phyloP scores from a whole-genome alignment of 129 eudicot genomes.

The Apium graveolens region DNA sequence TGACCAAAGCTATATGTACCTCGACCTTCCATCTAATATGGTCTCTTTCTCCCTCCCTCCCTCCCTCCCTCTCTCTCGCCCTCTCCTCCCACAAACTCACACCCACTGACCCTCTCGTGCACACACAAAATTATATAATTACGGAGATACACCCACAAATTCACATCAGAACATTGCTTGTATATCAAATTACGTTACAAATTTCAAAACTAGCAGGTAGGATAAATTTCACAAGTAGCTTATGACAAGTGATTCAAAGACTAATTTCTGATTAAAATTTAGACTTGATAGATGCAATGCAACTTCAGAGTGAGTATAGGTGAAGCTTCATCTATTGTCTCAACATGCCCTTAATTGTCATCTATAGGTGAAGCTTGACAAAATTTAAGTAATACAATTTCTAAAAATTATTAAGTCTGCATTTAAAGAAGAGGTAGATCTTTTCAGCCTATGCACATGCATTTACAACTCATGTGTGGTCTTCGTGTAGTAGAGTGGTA shows the following conservation, averaged over 20 bases:
- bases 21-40: constrained; percentile 91
- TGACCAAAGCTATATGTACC: constrained; percentile 60
- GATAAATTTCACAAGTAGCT: not conserved
- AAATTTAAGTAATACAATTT: not conserved
- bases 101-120: not conserved
- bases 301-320: not conserved
- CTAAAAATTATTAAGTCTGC: not conserved
- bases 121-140: not conserved
- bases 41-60: constrained; percentile 39
- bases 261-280: not conserved
- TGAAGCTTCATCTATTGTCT: not conserved
- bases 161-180: not conserved
- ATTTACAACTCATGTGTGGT: not conserved
- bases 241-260: not conserved
- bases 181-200: not conserved
- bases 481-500: not conserved
- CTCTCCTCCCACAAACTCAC: too few species aligned
- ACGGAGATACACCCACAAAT: not conserved
- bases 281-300: not conserved
- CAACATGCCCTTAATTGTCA: not conserved
- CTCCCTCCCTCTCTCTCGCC: constrained; percentile 13
- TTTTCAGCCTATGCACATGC: not conserved
- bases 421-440: not conserved
- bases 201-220: not conserved
- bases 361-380: not conserved